phyloP scores from a whole-genome alignment of 257 asterid species.

The Apocynum venetum region DNA sequence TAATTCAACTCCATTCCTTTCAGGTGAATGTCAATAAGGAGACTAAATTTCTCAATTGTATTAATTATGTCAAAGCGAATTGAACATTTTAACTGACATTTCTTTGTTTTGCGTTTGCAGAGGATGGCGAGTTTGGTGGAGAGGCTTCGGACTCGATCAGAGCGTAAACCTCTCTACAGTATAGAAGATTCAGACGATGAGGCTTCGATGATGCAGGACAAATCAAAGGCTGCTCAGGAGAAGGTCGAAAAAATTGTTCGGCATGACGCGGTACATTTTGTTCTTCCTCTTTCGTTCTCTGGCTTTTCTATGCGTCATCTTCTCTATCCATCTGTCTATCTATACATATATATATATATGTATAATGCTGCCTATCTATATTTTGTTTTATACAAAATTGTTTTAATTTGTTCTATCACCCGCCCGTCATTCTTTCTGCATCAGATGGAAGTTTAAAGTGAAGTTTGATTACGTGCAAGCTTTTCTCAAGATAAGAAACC shows the following conservation, averaged over 20 bases:
- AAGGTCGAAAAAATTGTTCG: slow-evolving; percentile 32
- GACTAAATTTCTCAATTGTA: not conserved
- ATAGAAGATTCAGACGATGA: slow-evolving; percentile 95
- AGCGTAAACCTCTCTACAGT: slow-evolving; percentile 73
- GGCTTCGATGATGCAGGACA: slow-evolving; percentile 24
- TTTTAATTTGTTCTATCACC: slow-evolving; percentile 1
- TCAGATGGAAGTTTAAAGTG: not conserved
- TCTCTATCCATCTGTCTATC: no score
- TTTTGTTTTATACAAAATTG: not conserved
- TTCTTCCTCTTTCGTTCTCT: not conserved
- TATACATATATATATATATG: no score
- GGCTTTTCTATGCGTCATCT: not conserved
- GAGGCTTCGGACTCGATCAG: slow-evolving; percentile 72
- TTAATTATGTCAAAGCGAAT: not conserved
- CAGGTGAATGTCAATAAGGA: not conserved
- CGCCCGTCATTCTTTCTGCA: not conserved
- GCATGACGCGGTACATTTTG: slow-evolving; percentile 36
- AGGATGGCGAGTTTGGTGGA: slow-evolving; percentile 56
- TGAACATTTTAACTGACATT: not conserved
- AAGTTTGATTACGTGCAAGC: not conserved
- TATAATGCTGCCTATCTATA: not conserved
- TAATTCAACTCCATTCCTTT: not conserved
- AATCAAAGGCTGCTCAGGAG: slow-evolving; percentile 33
- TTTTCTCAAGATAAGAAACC: not conserved
- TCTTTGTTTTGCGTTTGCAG: slow-evolving; percentile 17